Percentiles rank a stretch among this genome's conserved stretches.
Evolutionary conservation across 1,284 basidiomycete genomes (phyloP).

Genomic region (Pyrrhoderma noxium): DNA sequence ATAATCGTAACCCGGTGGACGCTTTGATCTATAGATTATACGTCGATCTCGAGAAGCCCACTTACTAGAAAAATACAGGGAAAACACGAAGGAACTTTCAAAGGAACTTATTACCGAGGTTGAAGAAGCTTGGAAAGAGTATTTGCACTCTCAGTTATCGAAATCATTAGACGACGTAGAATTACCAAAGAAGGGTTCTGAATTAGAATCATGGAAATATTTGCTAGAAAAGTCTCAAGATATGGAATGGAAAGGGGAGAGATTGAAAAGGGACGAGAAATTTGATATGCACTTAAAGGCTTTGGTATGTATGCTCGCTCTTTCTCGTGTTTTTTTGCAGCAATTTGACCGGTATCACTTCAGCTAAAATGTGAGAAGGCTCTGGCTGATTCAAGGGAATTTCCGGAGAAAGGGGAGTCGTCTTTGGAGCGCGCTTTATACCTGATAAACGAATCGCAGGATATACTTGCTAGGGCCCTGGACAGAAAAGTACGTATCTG

Average conservation of each 20-base stretch:
- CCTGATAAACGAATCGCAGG: conserved; percentile 68
- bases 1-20: conserved; percentile 12
- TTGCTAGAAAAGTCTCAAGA: conserved; percentile 44
- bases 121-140: conserved; percentile 56
- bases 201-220: conserved; percentile 47
- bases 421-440: conserved; percentile 44
- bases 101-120: conserved; percentile 54
- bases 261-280: conserved; percentile 78
- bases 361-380: conserved; percentile 52
- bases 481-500: conserved; percentile 59
- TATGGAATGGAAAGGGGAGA: conserved; percentile 62
- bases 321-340: not conserved
- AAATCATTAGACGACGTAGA: conserved; percentile 48
- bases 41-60: conserved; percentile 81
- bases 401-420: conserved; percentile 34
- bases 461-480: conserved; percentile 66
- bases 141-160: conserved; percentile 53
- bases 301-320: conserved; percentile 43
- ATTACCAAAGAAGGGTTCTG: conserved; percentile 39
- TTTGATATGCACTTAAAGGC: conserved; percentile 81
- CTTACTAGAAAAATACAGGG: conserved; percentile 62
- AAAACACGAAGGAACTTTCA: conserved; percentile 49
- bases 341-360: not conserved
- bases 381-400: conserved; percentile 36
- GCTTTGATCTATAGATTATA: conserved; percentile 63